Evolutionary conservation across 75 land plant species (phyloP).

Genomic region (Pseudotsuga menziesii): DNA sequence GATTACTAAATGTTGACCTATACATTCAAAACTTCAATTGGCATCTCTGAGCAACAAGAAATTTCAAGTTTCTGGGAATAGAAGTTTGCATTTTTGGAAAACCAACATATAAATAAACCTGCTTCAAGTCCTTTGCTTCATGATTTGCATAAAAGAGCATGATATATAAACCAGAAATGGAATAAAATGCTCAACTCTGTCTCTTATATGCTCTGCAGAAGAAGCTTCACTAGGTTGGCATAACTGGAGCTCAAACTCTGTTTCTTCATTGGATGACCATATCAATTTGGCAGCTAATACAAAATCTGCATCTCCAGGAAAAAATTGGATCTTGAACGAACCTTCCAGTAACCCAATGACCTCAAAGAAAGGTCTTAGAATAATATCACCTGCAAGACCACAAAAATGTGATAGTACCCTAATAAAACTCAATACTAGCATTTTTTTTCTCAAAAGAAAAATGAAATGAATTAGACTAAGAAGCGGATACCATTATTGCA

Average conservation of each 20-base stretch:
- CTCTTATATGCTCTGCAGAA: not conserved
- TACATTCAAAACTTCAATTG: not conserved
- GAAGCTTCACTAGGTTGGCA: not conserved
- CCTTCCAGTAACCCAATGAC: constrained; percentile 1
- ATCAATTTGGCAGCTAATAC: not conserved
- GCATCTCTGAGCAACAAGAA: not conserved
- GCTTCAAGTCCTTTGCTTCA: not conserved
- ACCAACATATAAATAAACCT: not conserved
- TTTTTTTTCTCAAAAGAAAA: not conserved
- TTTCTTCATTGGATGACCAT: not conserved
- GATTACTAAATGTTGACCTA: not conserved
- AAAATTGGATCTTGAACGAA: constrained; percentile 6
- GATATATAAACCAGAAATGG: not conserved
- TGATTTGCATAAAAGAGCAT: not conserved
- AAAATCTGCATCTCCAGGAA: constrained; percentile 1
- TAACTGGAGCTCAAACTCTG: not conserved
- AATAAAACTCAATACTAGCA: not conserved
- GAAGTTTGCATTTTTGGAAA: not conserved
- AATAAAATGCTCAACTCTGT: not conserved
- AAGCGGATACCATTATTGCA: not conserved
- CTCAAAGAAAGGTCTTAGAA: constrained; percentile 6
- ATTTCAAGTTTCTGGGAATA: not conserved
- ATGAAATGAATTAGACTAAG: not conserved
- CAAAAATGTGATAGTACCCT: too few species aligned
- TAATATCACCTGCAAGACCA: constrained; percentile 8